These are phyloP conservation scores for Paracamarosporium sp. DNA, from an alignment of 2,329 filamentous ascomycete genomes.

Conservation along the genomic window DNA sequence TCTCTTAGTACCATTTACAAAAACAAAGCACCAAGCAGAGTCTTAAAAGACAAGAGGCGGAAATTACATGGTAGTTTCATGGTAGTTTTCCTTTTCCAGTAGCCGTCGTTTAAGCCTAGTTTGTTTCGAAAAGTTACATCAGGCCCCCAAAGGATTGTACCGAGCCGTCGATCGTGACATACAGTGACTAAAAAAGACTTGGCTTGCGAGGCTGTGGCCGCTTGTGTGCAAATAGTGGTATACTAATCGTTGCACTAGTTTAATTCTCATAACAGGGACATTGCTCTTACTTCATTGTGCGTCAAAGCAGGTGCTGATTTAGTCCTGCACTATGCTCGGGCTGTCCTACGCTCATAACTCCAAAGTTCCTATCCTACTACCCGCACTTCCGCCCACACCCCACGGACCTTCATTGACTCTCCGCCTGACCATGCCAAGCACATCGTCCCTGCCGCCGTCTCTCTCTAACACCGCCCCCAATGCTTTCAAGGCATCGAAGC, in stretches of 20 bases:
- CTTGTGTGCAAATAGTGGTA: background rate
- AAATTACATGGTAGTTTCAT: no score
- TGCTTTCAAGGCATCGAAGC: constrained; percentile 62
- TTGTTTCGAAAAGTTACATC: no score
- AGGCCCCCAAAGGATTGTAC: background rate
- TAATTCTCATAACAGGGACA: background rate
- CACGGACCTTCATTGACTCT: constrained; percentile 52
- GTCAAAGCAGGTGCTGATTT: background rate
- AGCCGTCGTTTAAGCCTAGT: no score
- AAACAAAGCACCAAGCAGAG: no score
- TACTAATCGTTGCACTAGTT: background rate
- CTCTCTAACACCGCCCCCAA: constrained; percentile 55
- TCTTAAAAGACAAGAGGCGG: no score
- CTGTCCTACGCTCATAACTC: constrained; percentile 35
- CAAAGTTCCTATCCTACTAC: constrained; percentile 55
- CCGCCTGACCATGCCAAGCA: constrained; percentile 50
- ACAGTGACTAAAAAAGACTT: background rate
- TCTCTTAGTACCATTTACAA: no score
- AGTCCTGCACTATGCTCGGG: background rate
- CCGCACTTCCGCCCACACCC: constrained; percentile 49
- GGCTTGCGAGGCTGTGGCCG: background rate
- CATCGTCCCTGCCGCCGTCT: constrained; percentile 44
- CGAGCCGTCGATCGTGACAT: background rate
- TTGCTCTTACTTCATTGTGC: background rate
- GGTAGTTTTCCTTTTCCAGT: no score